Conservation (phyloP, 495 filamentous ascomycete genomes). For the Saxophila tyrrhenica region DNA sequence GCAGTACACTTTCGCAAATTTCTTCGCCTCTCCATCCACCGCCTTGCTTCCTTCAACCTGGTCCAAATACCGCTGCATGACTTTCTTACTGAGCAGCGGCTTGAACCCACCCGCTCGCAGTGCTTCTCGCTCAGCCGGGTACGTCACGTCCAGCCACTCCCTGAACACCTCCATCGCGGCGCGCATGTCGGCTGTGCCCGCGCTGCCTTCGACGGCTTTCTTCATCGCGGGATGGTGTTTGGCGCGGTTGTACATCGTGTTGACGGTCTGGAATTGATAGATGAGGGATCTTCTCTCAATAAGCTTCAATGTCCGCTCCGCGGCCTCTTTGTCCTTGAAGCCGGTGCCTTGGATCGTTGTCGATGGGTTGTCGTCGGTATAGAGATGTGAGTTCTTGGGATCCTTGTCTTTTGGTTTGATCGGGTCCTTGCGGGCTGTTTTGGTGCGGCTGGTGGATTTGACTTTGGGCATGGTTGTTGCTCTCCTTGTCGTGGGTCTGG, state of each 20-base stretch:
- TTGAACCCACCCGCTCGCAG: constrained; percentile 13
- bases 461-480: background rate
- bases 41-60: constrained; percentile 2
- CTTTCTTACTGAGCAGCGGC: constrained; percentile 11
- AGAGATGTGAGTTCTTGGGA: constrained; percentile 14
- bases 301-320: constrained; percentile 5
- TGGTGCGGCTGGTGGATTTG: background rate
- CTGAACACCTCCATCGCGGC: constrained; percentile 10
- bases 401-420: background rate
- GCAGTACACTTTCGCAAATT: constrained; percentile 9
- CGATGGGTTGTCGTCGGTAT: constrained; percentile 15
- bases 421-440: background rate
- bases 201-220: constrained; percentile 4
- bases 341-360: constrained; percentile 15
- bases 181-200: constrained; percentile 3
- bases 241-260: constrained; percentile 12
- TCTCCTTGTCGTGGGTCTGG: too few relatives aligned
- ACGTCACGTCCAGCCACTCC: constrained; percentile 14
- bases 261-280: constrained; percentile 14
- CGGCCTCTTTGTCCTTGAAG: constrained; percentile 13
- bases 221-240: constrained; percentile 17
- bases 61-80: background rate
- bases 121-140: constrained; percentile 2
- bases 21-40: constrained; percentile 1
- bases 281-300: constrained; percentile 6